Evolutionary conservation across 2,329 filamentous ascomycete genomes (phyloP), one percentile per base, ranked within the genome.

Genomic region (Didymella lethalis): DNA sequence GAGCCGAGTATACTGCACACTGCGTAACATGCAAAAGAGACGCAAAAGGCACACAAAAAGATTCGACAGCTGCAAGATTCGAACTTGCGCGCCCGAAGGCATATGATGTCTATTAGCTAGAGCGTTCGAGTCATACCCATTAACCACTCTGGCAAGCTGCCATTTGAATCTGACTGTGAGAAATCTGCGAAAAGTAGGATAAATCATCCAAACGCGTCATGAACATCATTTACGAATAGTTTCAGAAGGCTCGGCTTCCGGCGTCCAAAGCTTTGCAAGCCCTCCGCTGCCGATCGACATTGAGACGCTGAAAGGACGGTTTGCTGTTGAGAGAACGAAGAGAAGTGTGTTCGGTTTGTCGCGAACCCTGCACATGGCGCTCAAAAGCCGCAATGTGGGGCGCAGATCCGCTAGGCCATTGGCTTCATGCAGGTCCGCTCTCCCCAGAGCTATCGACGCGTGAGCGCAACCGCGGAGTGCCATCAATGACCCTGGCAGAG

Each of bases 341-440:
- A 14, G 4, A 23, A 23, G 2, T 23, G 23, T 23, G 23, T 26
- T 12, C 23, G n/a, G 26, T n/a, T 2, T 26, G 23, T 43, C 23
- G 14, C 40, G 40, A 43, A 38, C 54, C 38, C 20, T 59, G 51
- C 46, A 59, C 48, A 12, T 11, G 26, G 36, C 41, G 45, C 40
- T 16, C 34, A 20, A 16, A 18, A 57, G 8, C 26, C 28, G 40
- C 44, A 29, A 7, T 55, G 50, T 59, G 56, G 56, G 56, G 46
- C 56, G 50, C 32, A 29, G 50, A 56, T 60, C 57, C 52, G 49
- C 48, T 59, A 55, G 32, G 40, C 64, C 59, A 69, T 67, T 69
- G 67, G 67, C 47, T 66, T 72, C 64, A 72, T 74, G 72, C 71
- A 74, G 67, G 70, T 69, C 66, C 67, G 60, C 41, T 59, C 63